These are phyloP conservation scores for Aspergillus calidoustus DNA, from an alignment of 2,329 filamentous ascomycete genomes.

Conservation along the genomic window DNA sequence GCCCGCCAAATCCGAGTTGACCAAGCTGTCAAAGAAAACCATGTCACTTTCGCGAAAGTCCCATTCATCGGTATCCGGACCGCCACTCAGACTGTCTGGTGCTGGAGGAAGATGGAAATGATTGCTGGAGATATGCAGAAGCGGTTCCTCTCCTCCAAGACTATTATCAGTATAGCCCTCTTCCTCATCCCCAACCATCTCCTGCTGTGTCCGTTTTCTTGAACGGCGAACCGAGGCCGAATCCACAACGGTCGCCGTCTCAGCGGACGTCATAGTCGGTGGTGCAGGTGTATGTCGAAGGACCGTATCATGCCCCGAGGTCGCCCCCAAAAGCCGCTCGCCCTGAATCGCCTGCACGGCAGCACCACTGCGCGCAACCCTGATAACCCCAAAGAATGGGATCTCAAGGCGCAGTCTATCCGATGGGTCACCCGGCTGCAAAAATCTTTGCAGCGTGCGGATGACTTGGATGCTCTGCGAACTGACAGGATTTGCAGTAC, in stretches of 20 bases:
- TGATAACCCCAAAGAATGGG: constrained; percentile 2
- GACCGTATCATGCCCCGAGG: neutral
- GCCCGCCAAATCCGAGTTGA: neutral
- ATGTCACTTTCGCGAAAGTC: neutral
- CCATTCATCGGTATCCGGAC: neutral
- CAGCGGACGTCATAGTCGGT: neutral
- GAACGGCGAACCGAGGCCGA: neutral
- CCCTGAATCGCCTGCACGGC: constrained; percentile 2
- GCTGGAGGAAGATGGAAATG: neutral
- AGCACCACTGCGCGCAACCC: neutral
- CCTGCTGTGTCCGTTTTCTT: neutral
- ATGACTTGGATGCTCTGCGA: constrained; percentile 1
- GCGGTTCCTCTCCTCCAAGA: neutral
- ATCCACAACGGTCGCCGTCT: neutral
- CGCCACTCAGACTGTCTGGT: neutral
- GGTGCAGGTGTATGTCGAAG: neutral
- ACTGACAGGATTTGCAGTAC: neutral
- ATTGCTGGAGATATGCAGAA: neutral
- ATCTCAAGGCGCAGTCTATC: constrained; percentile 1
- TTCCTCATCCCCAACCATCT: neutral
- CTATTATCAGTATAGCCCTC: neutral
- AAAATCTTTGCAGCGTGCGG: constrained; percentile 1
- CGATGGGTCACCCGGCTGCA: neutral
- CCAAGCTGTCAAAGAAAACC: constrained; percentile 4
- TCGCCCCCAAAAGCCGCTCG: neutral